Evolutionary conservation across 164 flowering plant genomes (phyloP), one percentile per base, ranked within the genome.

Genomic region (Taxillus chinensis): DNA sequence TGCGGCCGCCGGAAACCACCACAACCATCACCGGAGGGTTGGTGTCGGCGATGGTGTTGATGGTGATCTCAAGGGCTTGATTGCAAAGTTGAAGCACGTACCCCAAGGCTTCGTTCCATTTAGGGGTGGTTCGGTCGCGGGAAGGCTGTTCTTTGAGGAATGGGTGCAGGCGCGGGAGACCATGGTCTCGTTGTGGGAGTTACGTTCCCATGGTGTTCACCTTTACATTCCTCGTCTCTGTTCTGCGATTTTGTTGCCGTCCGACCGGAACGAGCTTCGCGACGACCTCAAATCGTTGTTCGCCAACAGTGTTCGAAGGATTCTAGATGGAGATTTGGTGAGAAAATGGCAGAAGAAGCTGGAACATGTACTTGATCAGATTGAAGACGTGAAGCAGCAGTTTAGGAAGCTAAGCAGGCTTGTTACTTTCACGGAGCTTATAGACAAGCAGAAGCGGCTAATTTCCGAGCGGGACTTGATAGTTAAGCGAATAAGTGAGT

Each of bases 401-500:
- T 59, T 82, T 15, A 53, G 40, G 62, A 65, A 42, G 60, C 56
- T 5, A 12, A 27, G 52, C 3, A 14, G 0, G 0, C 0, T 72
- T 1, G 49, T 39, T 1, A 16, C 3, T 5, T 58, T 15, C 39
- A 7, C 37, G 4, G 74, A 72, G 61, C 59, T 75, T 45, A 1
- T 3, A 40, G 56, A 53, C 6, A 71, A 72, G 78, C 77, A 45
- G 64, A 67, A 72, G 11, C 75, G 72, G 59, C 65, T 84, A 39
- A 39, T 12, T 14, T 55, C 16, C 0, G 90, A 88, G 64, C 62
- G 64, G 62, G 75, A 73, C 4, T 64, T 81, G 74, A 68, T 87
- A n/a, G 13, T 5, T 45, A 81, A 66, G 72, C 75, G 85, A 62
- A 3, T 90, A 13, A 59, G 61, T 45, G 98, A 90, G 66, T 92